A percentile compares a stretch with the other conserved stretches of the same genome.
These are phyloP conservation scores for Suhomyces bribrorum DNA, from an alignment of 1,139 yeast species.

Conservation along the genomic window DNA sequence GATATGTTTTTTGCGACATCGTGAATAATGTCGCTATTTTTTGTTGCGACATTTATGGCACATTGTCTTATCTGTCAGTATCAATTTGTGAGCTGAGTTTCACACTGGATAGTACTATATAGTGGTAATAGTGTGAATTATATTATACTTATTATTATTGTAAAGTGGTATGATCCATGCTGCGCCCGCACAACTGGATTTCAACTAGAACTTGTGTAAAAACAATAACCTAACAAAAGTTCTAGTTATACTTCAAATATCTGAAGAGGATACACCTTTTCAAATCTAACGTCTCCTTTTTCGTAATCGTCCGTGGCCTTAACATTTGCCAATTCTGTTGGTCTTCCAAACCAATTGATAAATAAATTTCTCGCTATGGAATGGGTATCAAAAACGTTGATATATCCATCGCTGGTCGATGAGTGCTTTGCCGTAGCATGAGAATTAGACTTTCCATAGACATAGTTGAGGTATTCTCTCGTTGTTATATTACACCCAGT, in stretches of 20 bases:
- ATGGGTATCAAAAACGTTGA: slow-evolving; percentile 47
- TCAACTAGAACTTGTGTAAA: too few relatives aligned
- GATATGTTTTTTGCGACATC: not conserved
- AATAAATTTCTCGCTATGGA: slow-evolving; percentile 41
- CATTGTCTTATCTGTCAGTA: too few relatives aligned
- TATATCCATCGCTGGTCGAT: slow-evolving; percentile 19
- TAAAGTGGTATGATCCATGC: too few relatives aligned
- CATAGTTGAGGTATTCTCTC: slow-evolving; percentile 58
- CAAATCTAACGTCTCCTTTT: slow-evolving; percentile 48
- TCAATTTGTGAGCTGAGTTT: too few relatives aligned
- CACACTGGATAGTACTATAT: too few relatives aligned
- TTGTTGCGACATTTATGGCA: too few relatives aligned
- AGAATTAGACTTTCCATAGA: slow-evolving; percentile 20
- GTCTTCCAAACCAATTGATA: slow-evolving; percentile 50
- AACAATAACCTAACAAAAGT: too few relatives aligned
- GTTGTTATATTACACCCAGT: slow-evolving; percentile 67
- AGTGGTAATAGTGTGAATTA: too few relatives aligned
- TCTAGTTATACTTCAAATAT: slow-evolving; percentile 4
- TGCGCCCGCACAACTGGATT: slow-evolving; percentile 2
- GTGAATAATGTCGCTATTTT: too few relatives aligned
- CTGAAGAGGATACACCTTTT: slow-evolving; percentile 16
- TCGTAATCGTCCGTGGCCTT: slow-evolving; percentile 36
- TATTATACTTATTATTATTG: too few relatives aligned
- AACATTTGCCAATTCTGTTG: slow-evolving; percentile 47
- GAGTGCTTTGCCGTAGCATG: slow-evolving; percentile 3